Evolutionary conservation across 1,139 yeast genomes (phyloP).

Genomic region (Waltiozyma sp.): DNA sequence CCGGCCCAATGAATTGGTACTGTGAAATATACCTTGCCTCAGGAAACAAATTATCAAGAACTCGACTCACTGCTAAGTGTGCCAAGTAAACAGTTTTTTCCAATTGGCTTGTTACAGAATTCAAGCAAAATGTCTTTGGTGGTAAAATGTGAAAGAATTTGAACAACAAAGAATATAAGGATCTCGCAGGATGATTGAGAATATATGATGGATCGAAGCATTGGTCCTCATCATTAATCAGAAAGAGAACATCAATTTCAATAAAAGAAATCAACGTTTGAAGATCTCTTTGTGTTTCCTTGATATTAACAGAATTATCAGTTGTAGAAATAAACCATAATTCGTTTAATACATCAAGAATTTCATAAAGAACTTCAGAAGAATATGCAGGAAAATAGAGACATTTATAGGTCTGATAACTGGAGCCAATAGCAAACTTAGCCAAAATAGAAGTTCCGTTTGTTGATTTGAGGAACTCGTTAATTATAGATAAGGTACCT

Average conservation of each 20-base stretch:
- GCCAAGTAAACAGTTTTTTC: neutral
- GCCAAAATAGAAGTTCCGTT: conserved; percentile 11
- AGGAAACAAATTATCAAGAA: conserved; percentile 16
- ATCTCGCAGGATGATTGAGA: neutral
- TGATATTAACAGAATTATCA: neutral
- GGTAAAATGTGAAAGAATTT: neutral
- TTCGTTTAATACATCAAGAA: conserved; percentile 7
- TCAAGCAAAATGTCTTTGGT: neutral
- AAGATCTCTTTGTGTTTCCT: neutral
- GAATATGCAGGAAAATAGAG: conserved; percentile 13
- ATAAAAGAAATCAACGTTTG: neutral
- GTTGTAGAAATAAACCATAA: neutral
- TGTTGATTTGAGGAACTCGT: conserved; percentile 11
- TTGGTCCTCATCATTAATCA: neutral
- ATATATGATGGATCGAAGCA: neutral
- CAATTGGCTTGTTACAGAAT: neutral
- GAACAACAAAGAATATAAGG: neutral
- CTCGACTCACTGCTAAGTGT: conserved; percentile 6
- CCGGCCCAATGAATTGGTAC: conserved; percentile 16
- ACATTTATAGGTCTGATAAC: conserved; percentile 2
- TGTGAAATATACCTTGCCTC: conserved; percentile 11
- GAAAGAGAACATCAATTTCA: neutral
- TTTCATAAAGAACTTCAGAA: conserved; percentile 9
- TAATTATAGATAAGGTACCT: conserved; percentile 10
- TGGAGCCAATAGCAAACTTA: conserved; percentile 5